phyloP scores from a whole-genome alignment of 257 asterid species.

The Capsicum chinense region DNA sequence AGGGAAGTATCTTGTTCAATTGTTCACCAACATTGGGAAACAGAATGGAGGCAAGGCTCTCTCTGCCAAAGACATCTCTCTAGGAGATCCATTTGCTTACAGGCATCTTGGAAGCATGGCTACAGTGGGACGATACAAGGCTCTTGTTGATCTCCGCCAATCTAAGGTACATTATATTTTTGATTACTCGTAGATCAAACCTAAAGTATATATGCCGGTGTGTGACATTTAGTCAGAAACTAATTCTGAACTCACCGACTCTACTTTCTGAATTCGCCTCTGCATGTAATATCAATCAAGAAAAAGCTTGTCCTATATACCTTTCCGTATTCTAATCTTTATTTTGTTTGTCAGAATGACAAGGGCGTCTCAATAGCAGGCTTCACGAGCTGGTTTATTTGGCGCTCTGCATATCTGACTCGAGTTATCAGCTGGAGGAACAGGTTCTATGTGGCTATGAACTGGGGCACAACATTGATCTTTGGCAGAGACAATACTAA shows the following conservation, averaged over 20 bases:
- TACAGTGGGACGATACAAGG: conserved; percentile 88
- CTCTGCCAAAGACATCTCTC: conserved; percentile 56
- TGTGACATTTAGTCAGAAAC: background rate
- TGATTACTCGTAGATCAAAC: background rate
- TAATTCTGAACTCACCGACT: background rate
- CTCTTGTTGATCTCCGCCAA: conserved; percentile 84
- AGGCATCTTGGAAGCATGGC: conserved; percentile 95
- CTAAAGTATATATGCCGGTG: background rate
- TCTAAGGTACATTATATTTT: conserved; percentile 57
- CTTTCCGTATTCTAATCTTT: background rate
- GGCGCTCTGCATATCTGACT: conserved; percentile 92
- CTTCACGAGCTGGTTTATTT: conserved; percentile 72
- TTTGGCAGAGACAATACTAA: conserved; percentile 87
- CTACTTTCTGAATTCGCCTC: background rate
- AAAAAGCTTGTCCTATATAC: background rate
- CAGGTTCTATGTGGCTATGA: conserved; percentile 79
- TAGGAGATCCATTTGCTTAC: conserved; percentile 85
- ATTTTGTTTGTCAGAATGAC: conserved; percentile 50
- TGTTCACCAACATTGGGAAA: conserved; percentile 60
- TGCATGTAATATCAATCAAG: background rate
- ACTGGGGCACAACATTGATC: conserved; percentile 87
- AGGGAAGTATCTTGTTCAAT: conserved; percentile 79
- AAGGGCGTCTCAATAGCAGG: conserved; percentile 77
- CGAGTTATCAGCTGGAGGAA: conserved; percentile 92
- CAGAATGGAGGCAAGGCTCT: conserved; percentile 74